Evolutionary conservation across 2,329 filamentous ascomycete genomes (phyloP), one percentile per base, ranked within the genome.

Genomic region (Exserohilum turcica): DNA sequence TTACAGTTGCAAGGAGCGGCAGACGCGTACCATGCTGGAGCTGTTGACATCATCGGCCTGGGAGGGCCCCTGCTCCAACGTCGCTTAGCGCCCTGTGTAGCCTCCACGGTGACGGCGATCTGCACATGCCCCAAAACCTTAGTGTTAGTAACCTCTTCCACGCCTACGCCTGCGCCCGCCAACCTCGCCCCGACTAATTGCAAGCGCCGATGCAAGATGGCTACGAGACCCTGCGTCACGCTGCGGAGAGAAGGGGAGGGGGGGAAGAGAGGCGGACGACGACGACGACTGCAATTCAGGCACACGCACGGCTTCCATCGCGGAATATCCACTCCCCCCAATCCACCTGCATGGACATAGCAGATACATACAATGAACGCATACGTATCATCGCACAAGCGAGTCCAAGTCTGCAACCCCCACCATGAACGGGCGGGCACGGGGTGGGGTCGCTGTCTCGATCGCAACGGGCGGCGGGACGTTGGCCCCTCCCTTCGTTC

Each of bases 31-130:
- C 13, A 44, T 40, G 46, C 40, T 35, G 46, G 40, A 40, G 24
- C 35, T 24, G 7, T 38, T 54, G 51, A 54, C 51, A 48, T 54
- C 51, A 54, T 40, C n/a, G 28, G 19, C 29, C 42, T 31, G 36
- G 46, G 51, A 54, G 46, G 46, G 18, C 40, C 51, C 51, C 46
- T 43, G 49, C 19, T 37, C n/a, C 9, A 52, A 21, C 29, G 37
- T 63, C 60, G 59, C 60, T 61, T 60, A 55, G 53, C 37, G 39
- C 48, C 43, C 46, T 15, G 43, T 39, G n/a, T 40, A 45, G 51
- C 53, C 21, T 47, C 38, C 52, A 38, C 47, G 46, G 45, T 54
- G 55, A 53, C 35, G 54, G 37, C 38, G 58, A 60, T 60, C 55
- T 29, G 35, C 32, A 36, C 50, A 49, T 35, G 46, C 36, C 33